Base-by-base conservation (phyloP, 371 early-diverging fungal species). In the Neoconidiobolus thromboides region DNA sequence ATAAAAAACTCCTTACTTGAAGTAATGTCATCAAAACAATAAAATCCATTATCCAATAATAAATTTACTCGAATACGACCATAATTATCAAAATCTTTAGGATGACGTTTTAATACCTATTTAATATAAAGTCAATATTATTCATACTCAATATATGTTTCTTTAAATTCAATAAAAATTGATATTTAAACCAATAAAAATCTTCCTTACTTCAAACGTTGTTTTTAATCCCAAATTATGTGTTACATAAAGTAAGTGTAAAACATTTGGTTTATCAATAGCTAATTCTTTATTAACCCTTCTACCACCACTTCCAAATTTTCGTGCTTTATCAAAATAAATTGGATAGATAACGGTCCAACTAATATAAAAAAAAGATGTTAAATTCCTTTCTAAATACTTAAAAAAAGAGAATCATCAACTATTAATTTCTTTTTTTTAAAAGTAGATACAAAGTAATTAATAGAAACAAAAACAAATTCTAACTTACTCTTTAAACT, bases 341-440 rank as follows among this genome's bases (percentile, higher is more conserved):
- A 57, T 57, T 10, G 57, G 57, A 37, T 57, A 57, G 4, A 57
- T 26, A 6, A 7, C 7, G 41, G 44, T 44, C 57, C 57, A 57
- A 26, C 57, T 57, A 57, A 57, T 43, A 43, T 2, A 36, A n/a
- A 57, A 43, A 40, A 14, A 44, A 10, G n/a, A 54, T 4, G 38
- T 9, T 49, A 49, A 26, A 26, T 46, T 46, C n/a, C n/a, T 46
- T 46, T 46, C 26, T 5, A 51, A 51, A 51, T 14, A 51, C 37
- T 38, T n/a, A 51, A 51, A 10, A 6, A 14, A 51, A 51, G 5
- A 51, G 37, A 51, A 51, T 9, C 37, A 51, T 26, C 14, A 5
- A 49, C 4, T 49, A 10, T 5, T 14, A 46, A 46, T 46, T 46
- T 46, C 6, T 12, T 46, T 46, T 9, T 10, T 37, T 42, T 57